These are phyloP conservation scores for Galium porrigens DNA, from an alignment of 305 asterid species.

Conservation along the genomic window DNA sequence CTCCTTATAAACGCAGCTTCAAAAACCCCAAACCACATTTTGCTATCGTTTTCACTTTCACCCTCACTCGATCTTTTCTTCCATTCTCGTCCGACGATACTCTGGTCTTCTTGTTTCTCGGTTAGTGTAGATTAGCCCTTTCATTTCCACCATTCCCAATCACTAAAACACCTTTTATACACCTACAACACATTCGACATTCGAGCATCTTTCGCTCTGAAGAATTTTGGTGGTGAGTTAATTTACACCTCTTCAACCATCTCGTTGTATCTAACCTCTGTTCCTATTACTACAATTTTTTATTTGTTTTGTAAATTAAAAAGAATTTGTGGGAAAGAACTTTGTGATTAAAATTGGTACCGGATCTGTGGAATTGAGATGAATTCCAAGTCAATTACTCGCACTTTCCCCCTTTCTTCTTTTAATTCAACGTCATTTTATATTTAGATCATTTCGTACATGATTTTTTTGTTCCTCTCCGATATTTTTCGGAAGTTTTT, in stretches of 20 bases:
- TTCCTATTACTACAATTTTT: not conserved
- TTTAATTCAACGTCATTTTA: not conserved
- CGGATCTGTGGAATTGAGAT: not conserved
- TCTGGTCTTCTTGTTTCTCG: conserved; percentile 27
- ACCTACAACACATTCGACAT: not conserved
- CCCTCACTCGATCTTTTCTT: conserved; percentile 18
- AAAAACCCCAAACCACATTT: conserved; percentile 8
- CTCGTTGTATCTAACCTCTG: not conserved
- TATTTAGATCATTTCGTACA: not conserved
- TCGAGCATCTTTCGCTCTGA: not conserved
- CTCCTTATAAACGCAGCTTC: conserved; percentile 10
- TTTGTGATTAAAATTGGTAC: not conserved
- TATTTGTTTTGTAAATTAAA: not conserved
- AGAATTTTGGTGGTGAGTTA: not conserved
- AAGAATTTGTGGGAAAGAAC: not conserved
- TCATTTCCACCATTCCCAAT: not conserved
- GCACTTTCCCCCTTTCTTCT: not conserved
- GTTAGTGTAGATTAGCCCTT: not conserved
- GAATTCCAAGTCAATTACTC: not conserved
- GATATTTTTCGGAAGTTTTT: not conserved
- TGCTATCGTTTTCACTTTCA: conserved; percentile 15
- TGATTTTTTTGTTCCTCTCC: not conserved
- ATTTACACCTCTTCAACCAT: not conserved
- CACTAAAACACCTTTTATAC: not conserved
- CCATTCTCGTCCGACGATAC: conserved; percentile 39